Base-by-base conservation (phyloP, 2,329 filamentous ascomycete species). In the Penicillium sp. region DNA sequence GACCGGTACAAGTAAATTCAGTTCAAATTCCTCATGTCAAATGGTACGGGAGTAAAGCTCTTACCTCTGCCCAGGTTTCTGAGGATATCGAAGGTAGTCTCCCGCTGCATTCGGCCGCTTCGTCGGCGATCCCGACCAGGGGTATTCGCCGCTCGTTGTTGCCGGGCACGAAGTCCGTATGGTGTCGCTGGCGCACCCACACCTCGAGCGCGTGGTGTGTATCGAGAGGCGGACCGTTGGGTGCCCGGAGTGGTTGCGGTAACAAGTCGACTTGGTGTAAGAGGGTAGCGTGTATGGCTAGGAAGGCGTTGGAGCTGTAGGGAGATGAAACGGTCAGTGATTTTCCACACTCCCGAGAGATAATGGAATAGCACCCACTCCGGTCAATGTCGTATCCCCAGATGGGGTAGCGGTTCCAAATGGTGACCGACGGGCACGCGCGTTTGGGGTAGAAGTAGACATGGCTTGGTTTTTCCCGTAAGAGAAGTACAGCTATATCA, bases 1-100 rank as follows among this genome's bases (percentile, higher is more conserved):
- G 47, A 31, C 10, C 8, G 10, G 5, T 7, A 6, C 20, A 2
- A 50, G 20, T 14, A 22, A 22, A n/a, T 22, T 55, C 10, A 52
- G 45, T 24, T 22, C 45, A 37, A 38, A 38, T 54, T 43, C 14
- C 20, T 38, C 18, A 34, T 40, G 8, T n/a, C 20, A 2, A 13
- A 44, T 4, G 18, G 9, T 26, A 24, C 5, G 2, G 6, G 26
- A n/a, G 16, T 7, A 3, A 39, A 16, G 7, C 31, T 48, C 67
- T 38, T 72, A 79, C 81, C 74, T 75, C 74, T 81, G 50, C 81
- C 82, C 9, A 85, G 67, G 51, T 81, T 79, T 46, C 77, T 74
- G 50, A 84, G 66, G 26, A 81, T 76, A 63, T 83, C 81, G 61
- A 83, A 78, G 5, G 81, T 81, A 7, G 82, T 84, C 65, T 84